Evolutionary conservation across 179 eudicot species (phyloP), one percentile per base, ranked within the genome.

Genomic region (Silene vulgaris): DNA sequence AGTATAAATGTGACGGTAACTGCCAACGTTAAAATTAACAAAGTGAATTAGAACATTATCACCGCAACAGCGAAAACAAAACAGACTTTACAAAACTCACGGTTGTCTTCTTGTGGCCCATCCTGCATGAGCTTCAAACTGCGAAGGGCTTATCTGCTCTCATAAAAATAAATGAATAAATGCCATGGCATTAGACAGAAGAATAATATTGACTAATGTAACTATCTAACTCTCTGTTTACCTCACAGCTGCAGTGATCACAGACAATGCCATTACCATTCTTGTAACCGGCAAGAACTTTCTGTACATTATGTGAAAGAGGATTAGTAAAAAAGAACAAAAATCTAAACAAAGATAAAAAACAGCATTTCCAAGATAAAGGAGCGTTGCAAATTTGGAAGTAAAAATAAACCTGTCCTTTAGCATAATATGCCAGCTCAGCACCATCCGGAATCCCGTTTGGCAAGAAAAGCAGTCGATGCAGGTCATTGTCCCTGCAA

Each of bases 31-130:
- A 66, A 80, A 65, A 19, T 28, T 29, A 65, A 19, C 5, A 29
- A 65, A 65, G 48, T 69, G 70, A 11, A 73, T 30, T 76, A 45
- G 63, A 20, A 50, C 30, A 76, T 52, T 48, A 50, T 69, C 45
- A 40, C 59, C 35, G 63, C 48, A 19, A 78, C 59, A 65, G 73
- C 8, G 35, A 11, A 63, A 79, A 26, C 48, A 77, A 32, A 30
- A 5, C 35, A 56, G 20, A 40, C 63, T 40, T 1, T 52, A 28
- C 3, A 69, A 29, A 4, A 89, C 93, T 89, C 83, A 95, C 99
- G 99, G 99, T 88, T 95, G 99, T 76, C 97, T 92, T 83, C 96
- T 90, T 37, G 91, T 93, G 73, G 97, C 89, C 93, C 97, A 89
- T 80, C 99, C 99, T 71, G 99, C 99, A 81, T 95, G 99, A 84